Evolutionary conservation across 805 yeast species (phyloP).

Genomic region (Trichomonascus vanleenenianus): DNA sequence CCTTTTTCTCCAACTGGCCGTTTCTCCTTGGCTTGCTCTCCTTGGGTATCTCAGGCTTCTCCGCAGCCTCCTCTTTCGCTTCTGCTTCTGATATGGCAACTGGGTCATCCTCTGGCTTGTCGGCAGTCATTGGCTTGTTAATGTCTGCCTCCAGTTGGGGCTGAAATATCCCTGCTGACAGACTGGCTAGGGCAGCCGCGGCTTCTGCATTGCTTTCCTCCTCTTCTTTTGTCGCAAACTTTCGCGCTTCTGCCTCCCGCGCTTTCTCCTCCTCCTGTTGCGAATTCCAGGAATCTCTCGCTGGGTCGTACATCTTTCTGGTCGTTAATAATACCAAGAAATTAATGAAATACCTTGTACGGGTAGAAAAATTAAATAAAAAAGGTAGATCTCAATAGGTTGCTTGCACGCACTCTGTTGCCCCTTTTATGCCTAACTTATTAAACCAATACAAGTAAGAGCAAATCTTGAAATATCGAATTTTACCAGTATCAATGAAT

Average conservation of each 20-base stretch:
- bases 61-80: neutral
- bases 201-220: neutral
- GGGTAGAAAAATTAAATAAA: no score
- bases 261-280: neutral
- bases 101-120: neutral
- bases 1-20: neutral
- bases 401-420: neutral
- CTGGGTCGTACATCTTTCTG: conserved; percentile 20
- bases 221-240: neutral
- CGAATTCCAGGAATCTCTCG: conserved; percentile 19
- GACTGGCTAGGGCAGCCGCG: neutral
- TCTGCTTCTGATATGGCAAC: neutral
- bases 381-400: neutral
- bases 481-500: neutral
- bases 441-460: no score
- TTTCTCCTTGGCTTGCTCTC: neutral
- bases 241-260: neutral
- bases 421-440: neutral
- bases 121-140: neutral
- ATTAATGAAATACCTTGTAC: neutral
- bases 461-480: no score
- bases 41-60: neutral
- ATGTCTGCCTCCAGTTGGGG: neutral
- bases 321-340: neutral
- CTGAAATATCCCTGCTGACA: neutral